A percentile compares a stretch with the other conserved stretches of the same genome.
phyloP scores from a whole-genome alignment of 805 yeast species.

The Sungouiozyma ichnusensis region DNA sequence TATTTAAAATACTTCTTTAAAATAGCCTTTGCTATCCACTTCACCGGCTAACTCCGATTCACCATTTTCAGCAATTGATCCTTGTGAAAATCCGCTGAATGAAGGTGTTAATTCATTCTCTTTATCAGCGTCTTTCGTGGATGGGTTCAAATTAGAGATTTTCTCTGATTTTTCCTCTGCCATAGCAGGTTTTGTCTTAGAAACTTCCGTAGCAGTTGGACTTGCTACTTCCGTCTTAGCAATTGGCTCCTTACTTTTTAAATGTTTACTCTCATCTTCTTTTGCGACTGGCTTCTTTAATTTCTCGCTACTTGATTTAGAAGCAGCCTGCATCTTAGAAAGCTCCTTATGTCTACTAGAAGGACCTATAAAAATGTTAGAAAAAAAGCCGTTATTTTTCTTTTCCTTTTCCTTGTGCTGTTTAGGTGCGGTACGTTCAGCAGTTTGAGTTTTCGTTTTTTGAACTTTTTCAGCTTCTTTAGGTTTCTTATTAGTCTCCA shows the following conservation, averaged over 20 bases:
- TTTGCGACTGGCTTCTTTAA: neutral
- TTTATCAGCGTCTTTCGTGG: neutral
- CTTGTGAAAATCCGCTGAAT: constrained; percentile 25
- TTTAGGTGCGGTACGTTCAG: constrained; percentile 1
- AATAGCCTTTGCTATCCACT: constrained; percentile 10
- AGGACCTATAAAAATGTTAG: constrained; percentile 2
- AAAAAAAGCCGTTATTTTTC: neutral
- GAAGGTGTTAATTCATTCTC: constrained; percentile 9
- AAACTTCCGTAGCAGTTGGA: no score
- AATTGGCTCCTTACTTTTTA: neutral
- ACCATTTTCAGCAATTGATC: constrained; percentile 13
- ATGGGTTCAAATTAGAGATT: constrained; percentile 1
- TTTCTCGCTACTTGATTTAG: neutral
- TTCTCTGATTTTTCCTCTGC: constrained; percentile 2
- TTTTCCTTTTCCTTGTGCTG: neutral
- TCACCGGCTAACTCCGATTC: constrained; percentile 9
- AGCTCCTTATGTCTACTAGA: constrained; percentile 6
- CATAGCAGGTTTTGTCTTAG: constrained; percentile 1
- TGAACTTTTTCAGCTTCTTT: constrained; percentile 3
- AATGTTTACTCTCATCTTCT: neutral
- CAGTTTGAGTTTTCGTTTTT: constrained; percentile 13
- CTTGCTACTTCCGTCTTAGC: no score
- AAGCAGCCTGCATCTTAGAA: neutral
- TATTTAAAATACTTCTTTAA: constrained; percentile 20
- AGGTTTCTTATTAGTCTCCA: constrained; percentile 1